These are phyloP conservation scores for Exophiala xenobiotica DNA, from an alignment of 2,329 filamentous ascomycete species.

Conservation along the genomic window DNA sequence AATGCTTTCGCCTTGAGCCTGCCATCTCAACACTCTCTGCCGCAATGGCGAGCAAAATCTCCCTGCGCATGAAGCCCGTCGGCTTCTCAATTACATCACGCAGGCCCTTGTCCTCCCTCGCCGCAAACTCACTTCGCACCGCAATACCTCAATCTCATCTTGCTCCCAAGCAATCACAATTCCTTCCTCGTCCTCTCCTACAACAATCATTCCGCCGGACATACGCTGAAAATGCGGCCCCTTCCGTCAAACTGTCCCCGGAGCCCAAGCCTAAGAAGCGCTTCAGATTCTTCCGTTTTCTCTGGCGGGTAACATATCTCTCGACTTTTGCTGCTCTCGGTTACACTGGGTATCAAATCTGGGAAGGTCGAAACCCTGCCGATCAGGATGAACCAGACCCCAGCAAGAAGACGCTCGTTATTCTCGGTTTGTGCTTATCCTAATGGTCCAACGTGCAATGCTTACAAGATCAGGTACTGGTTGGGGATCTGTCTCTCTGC, in stretches of 20 bases:
- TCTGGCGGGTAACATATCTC: slow-evolving; percentile 80
- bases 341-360: slow-evolving; percentile 78
- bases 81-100: slow-evolving; percentile 22
- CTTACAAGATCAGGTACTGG: slow-evolving; percentile 68
- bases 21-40: slow-evolving; percentile 4
- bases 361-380: slow-evolving; percentile 74
- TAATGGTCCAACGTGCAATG: background rate
- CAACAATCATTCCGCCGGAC: slow-evolving; percentile 45
- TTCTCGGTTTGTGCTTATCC: slow-evolving; percentile 68
- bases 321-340: slow-evolving; percentile 67
- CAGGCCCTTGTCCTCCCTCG: slow-evolving; percentile 22
- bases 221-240: slow-evolving; percentile 53
- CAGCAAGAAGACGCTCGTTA: slow-evolving; percentile 92
- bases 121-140: slow-evolving; percentile 13
- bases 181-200: slow-evolving; percentile 29
- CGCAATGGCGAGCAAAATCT: slow-evolving; percentile 28
- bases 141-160: slow-evolving; percentile 4
- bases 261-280: slow-evolving; percentile 52
- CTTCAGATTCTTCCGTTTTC: slow-evolving; percentile 71
- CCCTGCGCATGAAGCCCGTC: slow-evolving; percentile 23
- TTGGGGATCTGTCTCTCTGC: slow-evolving; percentile 91
- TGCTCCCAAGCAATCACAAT: slow-evolving; percentile 10
- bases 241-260: slow-evolving; percentile 38
- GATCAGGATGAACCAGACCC: slow-evolving; percentile 79
- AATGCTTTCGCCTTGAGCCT: slow-evolving; percentile 3